phyloP scores from a whole-genome alignment of 1,284 basidiomycete genomes.

The Pulveroboletus sp. region DNA sequence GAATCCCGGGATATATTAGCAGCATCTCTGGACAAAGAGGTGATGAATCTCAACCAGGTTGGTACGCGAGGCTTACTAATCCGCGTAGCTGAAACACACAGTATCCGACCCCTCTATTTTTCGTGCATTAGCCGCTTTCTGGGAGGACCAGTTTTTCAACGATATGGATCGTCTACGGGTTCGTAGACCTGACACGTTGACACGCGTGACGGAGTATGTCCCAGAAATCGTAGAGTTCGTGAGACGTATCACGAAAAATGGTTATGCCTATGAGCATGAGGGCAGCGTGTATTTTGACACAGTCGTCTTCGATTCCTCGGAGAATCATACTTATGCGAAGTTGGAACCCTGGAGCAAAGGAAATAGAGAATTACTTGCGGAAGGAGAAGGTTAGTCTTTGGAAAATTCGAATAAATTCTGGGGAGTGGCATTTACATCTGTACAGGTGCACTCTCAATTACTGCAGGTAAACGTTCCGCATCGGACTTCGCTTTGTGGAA shows the following conservation, averaged over 20 bases:
- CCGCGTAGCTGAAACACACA: constrained; percentile 67
- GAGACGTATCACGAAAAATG: constrained; percentile 83
- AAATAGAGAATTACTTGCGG: constrained; percentile 87
- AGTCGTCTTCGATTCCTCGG: constrained; percentile 76
- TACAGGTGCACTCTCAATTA: constrained; percentile 63
- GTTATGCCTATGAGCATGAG: constrained; percentile 87
- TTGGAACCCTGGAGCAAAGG: constrained; percentile 95
- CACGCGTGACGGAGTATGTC: constrained; percentile 96
- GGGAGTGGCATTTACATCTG: constrained; percentile 6
- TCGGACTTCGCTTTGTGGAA: constrained; percentile 99
- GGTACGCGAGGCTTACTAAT: constrained; percentile 10
- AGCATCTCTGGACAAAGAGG: constrained; percentile 74
- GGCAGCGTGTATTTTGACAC: constrained; percentile 98
- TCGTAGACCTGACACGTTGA: constrained; percentile 86
- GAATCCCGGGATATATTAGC: constrained; percentile 77
- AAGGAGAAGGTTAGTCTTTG: constrained; percentile 77
- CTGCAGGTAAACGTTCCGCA: constrained; percentile 60
- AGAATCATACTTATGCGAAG: constrained; percentile 87
- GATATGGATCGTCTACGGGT: constrained; percentile 92
- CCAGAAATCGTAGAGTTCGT: constrained; percentile 94
- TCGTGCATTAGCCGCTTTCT: constrained; percentile 81
- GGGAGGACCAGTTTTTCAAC: constrained; percentile 90
- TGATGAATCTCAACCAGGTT: constrained; percentile 34
- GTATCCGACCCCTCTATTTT: constrained; percentile 89
- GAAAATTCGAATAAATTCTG: constrained; percentile 1